Base-by-base conservation (phyloP, 1,139 yeast species). In the Blastobotrys raffinosifermentans region DNA sequence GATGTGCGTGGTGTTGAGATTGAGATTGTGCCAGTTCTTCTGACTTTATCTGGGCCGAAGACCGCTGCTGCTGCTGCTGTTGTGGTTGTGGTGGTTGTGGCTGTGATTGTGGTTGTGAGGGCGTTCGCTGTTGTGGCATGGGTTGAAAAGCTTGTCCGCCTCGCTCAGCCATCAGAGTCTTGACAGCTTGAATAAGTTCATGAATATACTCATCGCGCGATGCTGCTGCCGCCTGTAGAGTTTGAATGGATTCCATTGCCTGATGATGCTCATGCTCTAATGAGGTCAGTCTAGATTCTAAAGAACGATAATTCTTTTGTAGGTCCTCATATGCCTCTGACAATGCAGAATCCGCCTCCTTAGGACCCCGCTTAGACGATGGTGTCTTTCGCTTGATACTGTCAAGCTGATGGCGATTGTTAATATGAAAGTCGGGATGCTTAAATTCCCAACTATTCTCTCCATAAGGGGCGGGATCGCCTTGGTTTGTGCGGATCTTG, bases 371-470 rank as follows among this genome's bases (percentile, higher is more conserved):
- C 39, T 13, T 10, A n/a, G 71, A 69, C 10, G 72, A 69, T 1
- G 95, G 89, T 0, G 85, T 84, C 56, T 85, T 86, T 29, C 95
- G 63, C 50, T 80, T 81, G 54, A 86, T 86, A 47, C 82, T 80
- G 38, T 84, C 93, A 35, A 87, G 67, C 13, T 83, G 74, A 16
- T 77, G 79, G 39, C 75, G 66, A 54, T 83, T 85, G 57, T 84
- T 77, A 29, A 75, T 73, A 48, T 75, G 73, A 60, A 91, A 91
- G 48, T 80, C 87, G 0, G 95, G 94, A 58, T 91, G 97, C 56
- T 79, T 78, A 64, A 91, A 91, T 57, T 89, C 96, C 96, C 97
- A 91, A 16, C 59, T 55, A 31, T 80, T 80, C 44, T 83, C 93
- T 26, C 89, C 86, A 51, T 80, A 81, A 37, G 74, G 73, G 32